Percentiles rank a stretch among this genome's conserved stretches.
These are phyloP conservation scores for Aspergillus intermedius DNA, from an alignment of 2,329 filamentous ascomycete species.

Conservation along the genomic window DNA sequence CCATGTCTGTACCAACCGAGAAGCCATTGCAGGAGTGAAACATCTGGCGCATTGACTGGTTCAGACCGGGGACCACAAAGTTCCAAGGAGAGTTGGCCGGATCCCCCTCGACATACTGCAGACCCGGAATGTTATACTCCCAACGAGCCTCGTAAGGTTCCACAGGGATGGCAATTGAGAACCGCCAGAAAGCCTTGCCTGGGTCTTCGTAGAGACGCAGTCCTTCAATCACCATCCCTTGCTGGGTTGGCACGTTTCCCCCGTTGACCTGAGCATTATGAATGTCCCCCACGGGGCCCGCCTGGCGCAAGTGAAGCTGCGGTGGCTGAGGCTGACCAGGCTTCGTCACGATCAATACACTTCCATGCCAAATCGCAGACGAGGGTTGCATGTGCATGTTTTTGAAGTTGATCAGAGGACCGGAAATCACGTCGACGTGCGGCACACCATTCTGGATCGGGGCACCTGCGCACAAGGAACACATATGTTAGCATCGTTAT, in stretches of 20 bases:
- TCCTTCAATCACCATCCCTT: slow-evolving; percentile 35
- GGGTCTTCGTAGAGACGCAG: slow-evolving; percentile 56
- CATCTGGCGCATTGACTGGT: slow-evolving; percentile 63
- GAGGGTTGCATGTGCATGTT: slow-evolving; percentile 34
- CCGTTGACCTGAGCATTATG: slow-evolving; percentile 9
- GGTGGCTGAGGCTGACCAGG: slow-evolving; percentile 60
- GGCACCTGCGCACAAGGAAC: neutral
- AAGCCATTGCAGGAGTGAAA: slow-evolving; percentile 66
- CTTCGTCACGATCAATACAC: slow-evolving; percentile 73
- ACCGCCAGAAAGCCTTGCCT: slow-evolving; percentile 55
- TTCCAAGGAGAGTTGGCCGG: slow-evolving; percentile 48
- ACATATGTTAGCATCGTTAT: neutral
- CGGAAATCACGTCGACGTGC: slow-evolving; percentile 38
- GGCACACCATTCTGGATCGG: slow-evolving; percentile 6
- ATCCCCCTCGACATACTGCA: slow-evolving; percentile 55
- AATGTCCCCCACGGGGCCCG: slow-evolving; percentile 25
- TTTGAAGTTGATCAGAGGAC: slow-evolving; percentile 46
- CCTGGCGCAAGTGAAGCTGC: slow-evolving; percentile 47
- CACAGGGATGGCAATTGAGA: slow-evolving; percentile 56
- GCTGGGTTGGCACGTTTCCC: slow-evolving; percentile 6
- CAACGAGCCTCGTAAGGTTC: slow-evolving; percentile 67
- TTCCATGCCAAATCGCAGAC: slow-evolving; percentile 64
- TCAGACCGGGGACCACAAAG: slow-evolving; percentile 53
- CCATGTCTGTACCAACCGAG: slow-evolving; percentile 58
- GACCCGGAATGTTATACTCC: slow-evolving; percentile 66